phyloP scores from a whole-genome alignment of 2,329 filamentous ascomycete genomes.

The Pseudogymnoascus destructans region DNA sequence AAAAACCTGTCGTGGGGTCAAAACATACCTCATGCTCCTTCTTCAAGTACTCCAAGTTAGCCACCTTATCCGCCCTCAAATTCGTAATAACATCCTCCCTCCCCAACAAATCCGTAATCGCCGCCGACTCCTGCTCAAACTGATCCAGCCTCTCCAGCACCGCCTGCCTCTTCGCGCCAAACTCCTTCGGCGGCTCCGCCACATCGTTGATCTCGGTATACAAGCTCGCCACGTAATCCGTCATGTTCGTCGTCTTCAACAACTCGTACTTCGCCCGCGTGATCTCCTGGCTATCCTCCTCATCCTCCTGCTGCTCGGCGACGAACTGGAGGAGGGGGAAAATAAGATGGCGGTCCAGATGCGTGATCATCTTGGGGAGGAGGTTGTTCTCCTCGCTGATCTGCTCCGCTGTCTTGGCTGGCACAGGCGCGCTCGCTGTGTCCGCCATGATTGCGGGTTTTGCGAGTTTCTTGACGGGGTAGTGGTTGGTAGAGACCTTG shows the following conservation, averaged over 20 bases:
- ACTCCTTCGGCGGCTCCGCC: constrained; percentile 68
- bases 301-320: constrained; percentile 53
- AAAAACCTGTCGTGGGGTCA: background rate
- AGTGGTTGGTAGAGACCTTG: background rate
- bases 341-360: constrained; percentile 91
- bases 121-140: constrained; percentile 75
- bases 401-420: constrained; percentile 35
- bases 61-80: constrained; percentile 90
- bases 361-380: constrained; percentile 75
- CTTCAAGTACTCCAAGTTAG: constrained; percentile 96
- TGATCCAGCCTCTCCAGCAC: constrained; percentile 72
- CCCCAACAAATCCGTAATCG: constrained; percentile 75
- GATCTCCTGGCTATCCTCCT: constrained; percentile 61
- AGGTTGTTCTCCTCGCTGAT: constrained; percentile 40
- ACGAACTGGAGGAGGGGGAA: constrained; percentile 94
- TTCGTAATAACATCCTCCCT: constrained; percentile 84
- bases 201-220: constrained; percentile 81
- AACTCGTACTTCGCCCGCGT: constrained; percentile 83
- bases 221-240: constrained; percentile 86
- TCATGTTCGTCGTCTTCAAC: constrained; percentile 97
- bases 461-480: background rate
- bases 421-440: constrained; percentile 21
- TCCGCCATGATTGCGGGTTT: constrained; percentile 36
- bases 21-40: constrained; percentile 74
- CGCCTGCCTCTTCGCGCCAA: constrained; percentile 76